Conservation (phyloP, 2,329 filamentous ascomycete species). For the Aspergillus ruber region DNA sequence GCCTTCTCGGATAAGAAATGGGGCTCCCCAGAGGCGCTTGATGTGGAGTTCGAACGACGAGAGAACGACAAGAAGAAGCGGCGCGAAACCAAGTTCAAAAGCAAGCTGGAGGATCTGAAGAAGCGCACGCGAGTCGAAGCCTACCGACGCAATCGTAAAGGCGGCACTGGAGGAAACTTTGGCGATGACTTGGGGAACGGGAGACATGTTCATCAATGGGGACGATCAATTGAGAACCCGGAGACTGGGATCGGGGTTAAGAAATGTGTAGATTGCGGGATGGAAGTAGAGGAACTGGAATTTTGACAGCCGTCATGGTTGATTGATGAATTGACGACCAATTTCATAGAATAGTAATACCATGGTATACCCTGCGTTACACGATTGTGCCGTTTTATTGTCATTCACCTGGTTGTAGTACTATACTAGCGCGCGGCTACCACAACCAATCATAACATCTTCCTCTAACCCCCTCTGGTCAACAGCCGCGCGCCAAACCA, state of each 20-base stretch:
- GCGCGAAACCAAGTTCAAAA: conserved; percentile 87
- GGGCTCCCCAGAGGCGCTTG: conserved; percentile 78
- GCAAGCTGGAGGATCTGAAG: conserved; percentile 82
- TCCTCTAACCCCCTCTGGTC: background rate
- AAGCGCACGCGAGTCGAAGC: conserved; percentile 88
- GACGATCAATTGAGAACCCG: conserved; percentile 51
- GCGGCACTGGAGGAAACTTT: conserved; percentile 51
- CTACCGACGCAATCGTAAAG: conserved; percentile 64
- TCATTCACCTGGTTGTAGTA: no score
- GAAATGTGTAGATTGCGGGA: conserved; percentile 60
- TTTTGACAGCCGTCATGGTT: conserved; percentile 38
- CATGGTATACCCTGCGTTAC: no score
- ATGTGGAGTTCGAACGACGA: conserved; percentile 78
- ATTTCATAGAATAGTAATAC: no score
- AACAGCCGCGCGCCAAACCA: background rate
- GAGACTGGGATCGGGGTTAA: conserved; percentile 60
- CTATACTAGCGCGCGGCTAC: background rate
- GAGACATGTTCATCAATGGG: conserved; percentile 87
- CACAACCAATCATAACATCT: background rate
- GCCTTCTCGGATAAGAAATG: conserved; percentile 78
- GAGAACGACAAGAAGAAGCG: conserved; percentile 73
- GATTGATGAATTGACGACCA: background rate
- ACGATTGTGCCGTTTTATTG: no score
- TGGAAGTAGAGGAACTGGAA: conserved; percentile 62
- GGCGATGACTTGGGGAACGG: conserved; percentile 67